A percentile compares a stretch with the other conserved stretches of the same genome.
Evolutionary conservation across 805 yeast genomes (phyloP).

Genomic region (Crinitomyces ghanaensis): DNA sequence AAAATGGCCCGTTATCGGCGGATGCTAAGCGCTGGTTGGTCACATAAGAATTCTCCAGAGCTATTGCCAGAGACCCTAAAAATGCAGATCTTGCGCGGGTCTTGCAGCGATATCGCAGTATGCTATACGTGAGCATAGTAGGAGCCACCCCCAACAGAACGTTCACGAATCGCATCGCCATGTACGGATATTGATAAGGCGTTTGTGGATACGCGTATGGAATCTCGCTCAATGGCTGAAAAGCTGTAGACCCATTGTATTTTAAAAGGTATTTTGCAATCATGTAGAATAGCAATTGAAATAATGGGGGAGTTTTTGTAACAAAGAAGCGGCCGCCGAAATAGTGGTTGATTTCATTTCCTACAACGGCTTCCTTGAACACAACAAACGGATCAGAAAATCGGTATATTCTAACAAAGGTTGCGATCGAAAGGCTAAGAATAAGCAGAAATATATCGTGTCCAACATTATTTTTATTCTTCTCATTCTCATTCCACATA

Average conservation of each 20-base stretch:
- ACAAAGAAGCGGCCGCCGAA: constrained; percentile 38
- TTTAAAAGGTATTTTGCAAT: constrained; percentile 29
- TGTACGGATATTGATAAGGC: constrained; percentile 28
- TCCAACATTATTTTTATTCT: too few relatives aligned
- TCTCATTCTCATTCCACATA: too few relatives aligned
- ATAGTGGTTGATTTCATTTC: constrained; percentile 27
- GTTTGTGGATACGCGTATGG: too few relatives aligned
- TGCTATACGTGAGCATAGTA: constrained; percentile 34
- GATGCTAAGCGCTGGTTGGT: constrained; percentile 42
- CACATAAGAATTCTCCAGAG: constrained; percentile 42
- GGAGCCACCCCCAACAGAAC: constrained; percentile 35
- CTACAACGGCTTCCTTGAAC: constrained; percentile 14
- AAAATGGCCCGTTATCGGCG: too few relatives aligned
- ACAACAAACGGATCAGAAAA: too few relatives aligned
- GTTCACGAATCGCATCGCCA: constrained; percentile 35
- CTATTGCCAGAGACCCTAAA: constrained; percentile 33
- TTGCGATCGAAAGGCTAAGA: too few relatives aligned
- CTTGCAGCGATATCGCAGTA: constrained; percentile 33
- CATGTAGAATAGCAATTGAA: constrained; percentile 33
- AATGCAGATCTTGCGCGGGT: constrained; percentile 34
- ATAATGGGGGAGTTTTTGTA: constrained; percentile 48
- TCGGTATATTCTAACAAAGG: too few relatives aligned
- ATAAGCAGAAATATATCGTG: too few relatives aligned
- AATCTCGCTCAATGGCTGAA: constrained; percentile 4
- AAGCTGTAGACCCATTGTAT: constrained; percentile 28